Evolutionary conservation across 306 rosid genomes (phyloP).

Genomic region (Trifolium subterraneum): DNA sequence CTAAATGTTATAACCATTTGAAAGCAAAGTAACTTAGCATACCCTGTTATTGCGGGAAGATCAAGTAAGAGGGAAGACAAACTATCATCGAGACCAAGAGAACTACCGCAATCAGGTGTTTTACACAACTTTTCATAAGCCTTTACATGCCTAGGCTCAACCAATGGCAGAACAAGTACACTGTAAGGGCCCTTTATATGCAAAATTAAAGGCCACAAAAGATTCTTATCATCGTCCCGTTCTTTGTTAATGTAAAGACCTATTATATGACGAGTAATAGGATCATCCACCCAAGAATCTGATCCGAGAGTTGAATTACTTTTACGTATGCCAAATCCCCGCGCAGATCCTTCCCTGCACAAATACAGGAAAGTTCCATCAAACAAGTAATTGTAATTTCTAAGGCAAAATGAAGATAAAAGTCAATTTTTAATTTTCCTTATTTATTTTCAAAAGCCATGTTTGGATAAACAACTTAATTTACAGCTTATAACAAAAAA

Average conservation of each 20-base stretch:
- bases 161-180: slow-evolving; percentile 76
- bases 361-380: slow-evolving; percentile 24
- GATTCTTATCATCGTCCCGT: slow-evolving; percentile 55
- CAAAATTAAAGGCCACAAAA: slow-evolving; percentile 85
- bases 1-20: slow-evolving; percentile 41
- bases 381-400: neutral
- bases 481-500: too few species aligned
- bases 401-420: too few species aligned
- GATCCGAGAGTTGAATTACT: slow-evolving; percentile 73
- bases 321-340: slow-evolving; percentile 77
- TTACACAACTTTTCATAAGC: slow-evolving; percentile 68
- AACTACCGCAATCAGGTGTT: slow-evolving; percentile 82
- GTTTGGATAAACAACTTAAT: too few species aligned
- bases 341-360: slow-evolving; percentile 80
- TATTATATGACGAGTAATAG: slow-evolving; percentile 79
- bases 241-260: slow-evolving; percentile 69
- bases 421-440: too few species aligned
- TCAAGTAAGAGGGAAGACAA: slow-evolving; percentile 85
- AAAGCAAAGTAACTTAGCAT: slow-evolving; percentile 75
- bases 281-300: slow-evolving; percentile 98
- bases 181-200: slow-evolving; percentile 67
- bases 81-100: slow-evolving; percentile 70
- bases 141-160: slow-evolving; percentile 78
- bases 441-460: too few species aligned
- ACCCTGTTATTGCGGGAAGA: slow-evolving; percentile 99